phyloP scores from a whole-genome alignment of 768 basidiomycete genomes.

The Imleria badia region DNA sequence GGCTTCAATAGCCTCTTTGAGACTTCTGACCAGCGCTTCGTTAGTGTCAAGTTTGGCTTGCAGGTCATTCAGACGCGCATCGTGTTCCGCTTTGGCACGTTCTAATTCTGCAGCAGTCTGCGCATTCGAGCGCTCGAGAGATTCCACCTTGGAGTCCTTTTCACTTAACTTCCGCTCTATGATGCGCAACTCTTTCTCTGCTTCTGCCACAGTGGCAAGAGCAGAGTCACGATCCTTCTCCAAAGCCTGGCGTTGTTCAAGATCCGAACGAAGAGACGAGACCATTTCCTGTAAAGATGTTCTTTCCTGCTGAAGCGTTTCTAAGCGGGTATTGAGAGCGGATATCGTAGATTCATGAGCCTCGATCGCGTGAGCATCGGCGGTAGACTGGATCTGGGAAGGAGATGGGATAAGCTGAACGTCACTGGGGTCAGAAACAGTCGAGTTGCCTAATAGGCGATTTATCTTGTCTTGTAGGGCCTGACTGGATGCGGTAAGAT shows the following conservation, averaged over 20 bases:
- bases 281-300: constrained; percentile 48
- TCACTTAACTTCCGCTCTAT: constrained; percentile 45
- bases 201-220: constrained; percentile 37
- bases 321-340: constrained; percentile 39
- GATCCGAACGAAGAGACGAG: constrained; percentile 21
- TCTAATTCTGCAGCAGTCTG: constrained; percentile 43
- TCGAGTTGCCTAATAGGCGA: constrained; percentile 37
- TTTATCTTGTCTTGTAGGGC: constrained; percentile 52
- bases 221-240: constrained; percentile 48
- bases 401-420: constrained; percentile 18
- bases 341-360: constrained; percentile 20
- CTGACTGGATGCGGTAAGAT: constrained; percentile 40
- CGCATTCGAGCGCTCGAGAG: constrained; percentile 45
- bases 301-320: constrained; percentile 71
- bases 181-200: constrained; percentile 43
- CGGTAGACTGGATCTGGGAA: constrained; percentile 43
- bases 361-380: constrained; percentile 14
- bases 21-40: constrained; percentile 42
- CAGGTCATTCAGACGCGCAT: constrained; percentile 41
- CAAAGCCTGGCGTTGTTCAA: constrained; percentile 28
- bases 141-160: constrained; percentile 44
- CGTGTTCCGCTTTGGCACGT: constrained; percentile 45
- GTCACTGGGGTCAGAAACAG: constrained; percentile 13
- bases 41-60: constrained; percentile 46
- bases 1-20: constrained; percentile 53